Percentiles rank a stretch among this genome's conserved stretches.
phyloP scores from a whole-genome alignment of 441 rosid genomes.

The Flueggea neowawraea region DNA sequence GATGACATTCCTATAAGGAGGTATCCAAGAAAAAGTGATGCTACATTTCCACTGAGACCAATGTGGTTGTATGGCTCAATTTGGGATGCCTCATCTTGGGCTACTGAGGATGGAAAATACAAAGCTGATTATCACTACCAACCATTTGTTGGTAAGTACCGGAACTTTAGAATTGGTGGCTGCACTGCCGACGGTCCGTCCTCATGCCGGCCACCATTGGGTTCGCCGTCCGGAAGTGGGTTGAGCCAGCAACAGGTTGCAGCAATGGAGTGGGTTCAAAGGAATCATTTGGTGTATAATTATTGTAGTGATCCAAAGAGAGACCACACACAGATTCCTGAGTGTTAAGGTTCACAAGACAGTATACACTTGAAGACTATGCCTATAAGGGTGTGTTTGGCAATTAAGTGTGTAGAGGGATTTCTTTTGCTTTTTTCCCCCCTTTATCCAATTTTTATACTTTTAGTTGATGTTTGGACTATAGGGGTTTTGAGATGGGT shows the following conservation, averaged over 20 bases:
- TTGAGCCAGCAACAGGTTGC: slow-evolving; percentile 51
- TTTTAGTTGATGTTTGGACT: neutral
- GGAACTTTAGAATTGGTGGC: slow-evolving; percentile 65
- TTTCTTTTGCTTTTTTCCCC: neutral
- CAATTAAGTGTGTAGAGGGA: too few species aligned
- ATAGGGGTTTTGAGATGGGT: slow-evolving; percentile 39
- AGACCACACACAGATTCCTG: slow-evolving; percentile 78
- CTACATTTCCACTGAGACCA: slow-evolving; percentile 84
- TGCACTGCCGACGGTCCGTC: slow-evolving; percentile 59
- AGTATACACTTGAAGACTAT: too few species aligned
- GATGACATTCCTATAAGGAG: slow-evolving; percentile 94
- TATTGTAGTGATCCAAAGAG: slow-evolving; percentile 75
- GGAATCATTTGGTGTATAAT: slow-evolving; percentile 62
- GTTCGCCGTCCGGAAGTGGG: slow-evolving; percentile 55
- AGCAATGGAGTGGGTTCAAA: slow-evolving; percentile 85
- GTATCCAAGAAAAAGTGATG: slow-evolving; percentile 74
- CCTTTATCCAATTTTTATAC: neutral
- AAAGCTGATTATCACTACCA: slow-evolving; percentile 86
- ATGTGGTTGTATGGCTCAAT: slow-evolving; percentile 97
- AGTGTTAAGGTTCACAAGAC: slow-evolving; percentile 33
- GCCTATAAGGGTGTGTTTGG: too few species aligned
- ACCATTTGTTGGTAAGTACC: slow-evolving; percentile 72
- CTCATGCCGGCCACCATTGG: slow-evolving; percentile 55
- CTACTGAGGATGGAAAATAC: slow-evolving; percentile 92
- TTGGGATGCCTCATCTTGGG: slow-evolving; percentile 99